Evolutionary conservation across 768 basidiomycete species (phyloP), one percentile per base, ranked within the genome.

Genomic region (Collybia sordida): DNA sequence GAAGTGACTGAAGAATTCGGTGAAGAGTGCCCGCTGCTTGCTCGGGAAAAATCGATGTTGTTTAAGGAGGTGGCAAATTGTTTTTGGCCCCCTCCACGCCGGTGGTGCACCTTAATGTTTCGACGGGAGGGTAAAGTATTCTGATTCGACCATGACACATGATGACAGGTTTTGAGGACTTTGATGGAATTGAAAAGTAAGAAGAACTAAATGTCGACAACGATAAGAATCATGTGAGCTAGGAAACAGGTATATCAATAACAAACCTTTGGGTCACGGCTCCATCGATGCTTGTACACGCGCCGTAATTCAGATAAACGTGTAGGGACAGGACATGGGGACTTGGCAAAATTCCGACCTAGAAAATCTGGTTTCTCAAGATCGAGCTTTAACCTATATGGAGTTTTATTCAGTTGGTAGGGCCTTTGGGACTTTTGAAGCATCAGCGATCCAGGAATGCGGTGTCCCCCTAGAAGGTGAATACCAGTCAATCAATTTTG

Each of bases 11-110:
- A 72, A 31, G 77, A 74, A 38, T 73, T 73, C 18, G 81, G 74
- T 18, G 79, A 74, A n/a, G 80, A 76, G 42, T 74, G 68, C 45
- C 75, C 74, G 56, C 77, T 79, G 55, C 53, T 50, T 47, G 50
- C 42, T 23, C 42, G 12, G 18, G 36, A 41, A 27, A 55, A 28
- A n/a, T 23, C 25, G 8, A 40, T 28, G 19, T 18, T 36, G 1
- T 19, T 28, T 17, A 18, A 23, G 24, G 23, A 15, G 6, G 34
- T 34, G 42, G 14, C 42, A 7, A 47, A 21, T 35, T 42, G 35
- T 42, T 44, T 50, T 48, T 31, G 35, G 37, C 25, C 25, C 18
- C 55, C 28, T 17, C 49, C 23, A 42, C 47, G 17, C 25, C 38
- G 47, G 21, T 31, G 40, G 49, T 47, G 57, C 58, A 58, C 52